Percentiles rank a stretch among this genome's conserved stretches.
Evolutionary conservation across 2,329 filamentous ascomycete species (phyloP).

Genomic region (Nigrograna mackinnonii): DNA sequence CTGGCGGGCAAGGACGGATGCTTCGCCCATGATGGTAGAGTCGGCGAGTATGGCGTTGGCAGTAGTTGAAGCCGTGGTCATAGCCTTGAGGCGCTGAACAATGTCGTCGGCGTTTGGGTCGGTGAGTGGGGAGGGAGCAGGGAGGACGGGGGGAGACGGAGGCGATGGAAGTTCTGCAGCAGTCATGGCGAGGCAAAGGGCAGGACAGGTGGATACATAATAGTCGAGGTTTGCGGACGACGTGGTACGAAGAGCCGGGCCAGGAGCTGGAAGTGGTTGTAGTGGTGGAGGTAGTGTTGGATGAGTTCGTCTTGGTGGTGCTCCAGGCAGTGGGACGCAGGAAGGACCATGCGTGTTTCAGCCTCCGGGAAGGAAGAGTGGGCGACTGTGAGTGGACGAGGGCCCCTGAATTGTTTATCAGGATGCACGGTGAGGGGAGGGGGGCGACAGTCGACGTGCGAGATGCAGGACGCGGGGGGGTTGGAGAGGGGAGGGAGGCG

Average conservation of each 20-base stretch:
- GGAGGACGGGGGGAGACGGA: not conserved
- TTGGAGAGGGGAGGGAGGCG: conserved; percentile 16
- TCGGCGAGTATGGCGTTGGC: not conserved
- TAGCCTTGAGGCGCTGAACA: conserved; percentile 25
- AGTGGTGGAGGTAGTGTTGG: conserved; percentile 8
- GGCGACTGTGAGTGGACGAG: conserved; percentile 23
- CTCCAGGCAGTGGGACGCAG: conserved; percentile 22
- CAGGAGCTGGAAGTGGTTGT: conserved; percentile 10
- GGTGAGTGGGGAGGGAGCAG: not conserved
- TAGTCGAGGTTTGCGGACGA: not conserved
- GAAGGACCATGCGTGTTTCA: conserved; percentile 33
- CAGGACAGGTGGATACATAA: conserved; percentile 8
- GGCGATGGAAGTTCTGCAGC: not conserved
- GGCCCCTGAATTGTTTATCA: conserved; percentile 22
- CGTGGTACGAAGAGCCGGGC: not conserved
- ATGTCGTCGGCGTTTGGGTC: conserved; percentile 16
- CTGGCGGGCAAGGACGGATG: conserved; percentile 23
- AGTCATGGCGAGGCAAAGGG: conserved; percentile 3
- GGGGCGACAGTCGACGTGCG: conserved; percentile 28
- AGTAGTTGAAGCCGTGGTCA: conserved; percentile 9
- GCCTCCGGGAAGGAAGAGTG: conserved; percentile 23
- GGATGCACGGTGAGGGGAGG: conserved; percentile 15
- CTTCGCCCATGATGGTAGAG: conserved; percentile 22
- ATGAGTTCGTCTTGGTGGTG: conserved; percentile 10
- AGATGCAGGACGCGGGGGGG: conserved; percentile 13